phyloP scores from a whole-genome alignment of 2,329 filamentous ascomycete species.

The Mollisiaceae sp. region DNA sequence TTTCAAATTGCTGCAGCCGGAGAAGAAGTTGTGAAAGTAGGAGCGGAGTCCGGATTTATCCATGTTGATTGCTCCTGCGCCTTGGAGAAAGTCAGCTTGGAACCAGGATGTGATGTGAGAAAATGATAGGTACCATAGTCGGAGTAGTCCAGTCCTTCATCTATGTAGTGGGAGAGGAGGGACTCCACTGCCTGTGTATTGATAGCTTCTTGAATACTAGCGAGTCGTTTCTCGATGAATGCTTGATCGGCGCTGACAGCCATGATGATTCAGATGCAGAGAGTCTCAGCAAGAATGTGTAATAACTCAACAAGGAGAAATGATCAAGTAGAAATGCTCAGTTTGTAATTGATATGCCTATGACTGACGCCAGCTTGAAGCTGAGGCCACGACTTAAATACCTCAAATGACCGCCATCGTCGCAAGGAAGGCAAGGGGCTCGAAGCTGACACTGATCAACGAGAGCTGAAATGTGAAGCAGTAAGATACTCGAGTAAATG shows the following conservation, averaged over 20 bases:
- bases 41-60: constrained; percentile 1
- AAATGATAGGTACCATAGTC: constrained; percentile 5
- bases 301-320: background rate
- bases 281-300: background rate
- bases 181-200: background rate
- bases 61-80: constrained; percentile 4
- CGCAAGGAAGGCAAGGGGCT: background rate
- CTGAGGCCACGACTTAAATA: background rate
- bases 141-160: constrained; percentile 3
- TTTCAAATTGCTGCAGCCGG: background rate
- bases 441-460: background rate
- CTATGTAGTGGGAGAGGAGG: background rate
- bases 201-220: background rate
- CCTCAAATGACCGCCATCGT: background rate
- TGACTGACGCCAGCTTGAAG: background rate
- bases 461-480: background rate
- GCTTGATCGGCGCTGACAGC: background rate
- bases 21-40: constrained; percentile 7
- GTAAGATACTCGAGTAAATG: background rate
- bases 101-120: background rate
- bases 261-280: background rate
- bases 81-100: background rate
- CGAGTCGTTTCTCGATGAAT: background rate
- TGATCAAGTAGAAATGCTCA: background rate
- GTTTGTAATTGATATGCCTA: background rate